phyloP scores from a whole-genome alignment of 345 rosid genomes.

The Acer saccharum region DNA sequence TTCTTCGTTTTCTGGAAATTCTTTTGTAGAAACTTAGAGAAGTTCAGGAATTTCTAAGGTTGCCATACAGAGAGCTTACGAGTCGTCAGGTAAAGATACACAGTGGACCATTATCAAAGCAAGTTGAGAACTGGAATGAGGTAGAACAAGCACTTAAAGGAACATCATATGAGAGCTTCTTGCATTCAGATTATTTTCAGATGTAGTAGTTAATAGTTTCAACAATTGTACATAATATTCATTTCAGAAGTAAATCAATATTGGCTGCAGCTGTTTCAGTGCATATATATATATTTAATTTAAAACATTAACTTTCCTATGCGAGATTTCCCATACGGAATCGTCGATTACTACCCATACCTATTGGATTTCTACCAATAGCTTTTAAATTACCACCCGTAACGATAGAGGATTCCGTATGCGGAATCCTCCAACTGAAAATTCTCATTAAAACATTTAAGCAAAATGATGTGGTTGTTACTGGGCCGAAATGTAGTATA shows the following conservation, averaged over 20 bases:
- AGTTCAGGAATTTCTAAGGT: slow-evolving; percentile 34
- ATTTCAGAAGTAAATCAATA: neutral
- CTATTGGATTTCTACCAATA: too few relatives aligned
- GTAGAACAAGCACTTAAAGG: slow-evolving; percentile 26
- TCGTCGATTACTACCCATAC: too few relatives aligned
- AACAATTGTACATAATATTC: slow-evolving; percentile 2
- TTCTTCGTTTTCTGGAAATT: neutral
- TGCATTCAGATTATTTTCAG: slow-evolving; percentile 21
- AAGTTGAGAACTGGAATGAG: slow-evolving; percentile 32
- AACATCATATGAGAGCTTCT: slow-evolving; percentile 32
- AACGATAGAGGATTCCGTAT: too few relatives aligned
- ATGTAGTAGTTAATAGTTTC: slow-evolving; percentile 13
- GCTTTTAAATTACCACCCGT: too few relatives aligned
- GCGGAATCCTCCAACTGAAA: too few relatives aligned
- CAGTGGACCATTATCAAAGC: slow-evolving; percentile 22
- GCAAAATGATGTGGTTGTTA: too few relatives aligned
- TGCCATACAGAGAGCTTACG: slow-evolving; percentile 35
- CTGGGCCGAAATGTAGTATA: too few relatives aligned
- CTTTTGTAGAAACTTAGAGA: slow-evolving; percentile 32
- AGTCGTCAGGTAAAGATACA: slow-evolving; percentile 47
- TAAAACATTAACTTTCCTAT: too few relatives aligned
- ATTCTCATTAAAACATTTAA: too few relatives aligned
- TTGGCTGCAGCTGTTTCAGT: neutral
- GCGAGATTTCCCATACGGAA: too few relatives aligned
- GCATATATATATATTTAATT: neutral